Conservation (phyloP, 2,329 filamentous ascomycete genomes). For the Mycosphaerella sp. region DNA sequence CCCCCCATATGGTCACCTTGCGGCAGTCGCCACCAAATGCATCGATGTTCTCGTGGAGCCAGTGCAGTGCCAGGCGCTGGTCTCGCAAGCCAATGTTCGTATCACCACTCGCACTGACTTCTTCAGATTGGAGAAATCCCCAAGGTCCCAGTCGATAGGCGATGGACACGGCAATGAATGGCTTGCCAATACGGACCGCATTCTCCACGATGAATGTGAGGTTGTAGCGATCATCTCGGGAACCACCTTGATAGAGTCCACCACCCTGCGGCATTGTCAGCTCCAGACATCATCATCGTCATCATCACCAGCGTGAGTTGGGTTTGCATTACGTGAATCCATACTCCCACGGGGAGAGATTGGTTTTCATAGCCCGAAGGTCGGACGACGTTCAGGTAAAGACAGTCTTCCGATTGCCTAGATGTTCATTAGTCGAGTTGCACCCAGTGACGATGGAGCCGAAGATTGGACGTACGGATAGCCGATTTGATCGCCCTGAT, state of each 20-base stretch:
- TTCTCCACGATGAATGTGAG: conserved; percentile 53
- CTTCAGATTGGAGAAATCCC: conserved; percentile 59
- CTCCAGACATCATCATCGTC: no score
- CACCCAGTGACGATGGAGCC: not conserved
- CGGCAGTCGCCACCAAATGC: conserved; percentile 68
- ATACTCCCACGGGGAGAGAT: conserved; percentile 51
- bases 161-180: conserved; percentile 54
- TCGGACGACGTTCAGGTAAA: conserved; percentile 57
- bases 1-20: conserved; percentile 41
- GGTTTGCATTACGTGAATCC: conserved; percentile 40
- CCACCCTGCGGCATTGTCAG: conserved; percentile 33
- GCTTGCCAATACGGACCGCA: conserved; percentile 37
- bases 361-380: conserved; percentile 42
- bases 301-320: not conserved
- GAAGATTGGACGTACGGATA: conserved; percentile 24
- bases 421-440: not conserved
- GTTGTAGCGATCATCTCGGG: conserved; percentile 54
- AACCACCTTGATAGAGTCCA: conserved; percentile 36
- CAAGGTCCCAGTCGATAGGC: conserved; percentile 61
- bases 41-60: conserved; percentile 40
- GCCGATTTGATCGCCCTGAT: conserved; percentile 26
- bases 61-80: conserved; percentile 42
- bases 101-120: conserved; percentile 49
- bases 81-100: conserved; percentile 44
- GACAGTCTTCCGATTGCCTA: conserved; percentile 49